Evolutionary conservation across 805 yeast species (phyloP).

Genomic region (Candida suzukii): DNA sequence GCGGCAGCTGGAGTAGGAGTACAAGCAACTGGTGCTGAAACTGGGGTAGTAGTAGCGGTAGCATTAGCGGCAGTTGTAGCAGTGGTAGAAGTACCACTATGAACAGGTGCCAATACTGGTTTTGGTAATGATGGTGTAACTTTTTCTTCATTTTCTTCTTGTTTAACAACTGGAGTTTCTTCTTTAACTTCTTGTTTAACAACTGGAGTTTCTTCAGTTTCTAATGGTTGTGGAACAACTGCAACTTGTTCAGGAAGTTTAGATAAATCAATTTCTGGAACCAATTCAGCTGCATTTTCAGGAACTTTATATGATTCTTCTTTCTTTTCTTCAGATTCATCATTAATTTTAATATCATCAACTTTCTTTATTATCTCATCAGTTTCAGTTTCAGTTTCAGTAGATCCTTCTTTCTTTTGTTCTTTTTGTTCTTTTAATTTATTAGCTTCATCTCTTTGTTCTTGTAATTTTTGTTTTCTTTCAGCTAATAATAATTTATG

Average conservation of each 20-base stretch:
- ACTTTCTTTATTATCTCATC: background rate
- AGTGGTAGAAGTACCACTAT: too few species aligned
- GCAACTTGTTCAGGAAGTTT: constrained; percentile 1
- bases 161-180: background rate
- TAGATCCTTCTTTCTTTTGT: constrained; percentile 1
- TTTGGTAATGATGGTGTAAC: background rate
- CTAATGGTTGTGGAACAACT: background rate
- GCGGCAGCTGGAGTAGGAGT: background rate
- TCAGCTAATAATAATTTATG: constrained; percentile 59
- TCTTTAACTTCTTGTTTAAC: background rate
- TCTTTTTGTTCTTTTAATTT: constrained; percentile 8
- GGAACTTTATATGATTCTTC: background rate
- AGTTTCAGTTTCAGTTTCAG: background rate
- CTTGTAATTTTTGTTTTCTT: constrained; percentile 42
- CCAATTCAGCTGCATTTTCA: background rate
- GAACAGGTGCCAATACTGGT: too few species aligned
- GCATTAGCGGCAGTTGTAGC: background rate
- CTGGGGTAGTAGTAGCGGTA: background rate
- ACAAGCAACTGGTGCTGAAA: background rate
- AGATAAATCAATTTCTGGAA: background rate
- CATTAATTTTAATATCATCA: background rate
- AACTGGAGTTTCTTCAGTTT: background rate
- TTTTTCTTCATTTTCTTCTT: constrained; percentile 1
- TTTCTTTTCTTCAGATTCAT: background rate
- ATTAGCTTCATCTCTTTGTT: constrained; percentile 15